Conservation (phyloP, 768 basidiomycete genomes). For the Boletus reticuloceps region DNA sequence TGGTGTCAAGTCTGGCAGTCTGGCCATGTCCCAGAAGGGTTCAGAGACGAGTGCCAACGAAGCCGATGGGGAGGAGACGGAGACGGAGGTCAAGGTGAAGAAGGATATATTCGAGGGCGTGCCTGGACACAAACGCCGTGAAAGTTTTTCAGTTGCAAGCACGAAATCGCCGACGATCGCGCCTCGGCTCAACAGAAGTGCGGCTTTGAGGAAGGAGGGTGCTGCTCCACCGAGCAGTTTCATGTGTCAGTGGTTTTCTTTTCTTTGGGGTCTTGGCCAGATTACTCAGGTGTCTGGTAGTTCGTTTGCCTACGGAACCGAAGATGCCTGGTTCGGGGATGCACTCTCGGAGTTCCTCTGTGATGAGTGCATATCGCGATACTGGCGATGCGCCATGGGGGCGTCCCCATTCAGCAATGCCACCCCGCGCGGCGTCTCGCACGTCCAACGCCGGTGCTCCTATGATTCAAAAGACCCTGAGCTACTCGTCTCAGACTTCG, state of each 20-base stretch:
- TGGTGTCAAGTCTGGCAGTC: conserved; percentile 1
- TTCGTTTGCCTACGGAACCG: conserved; percentile 42
- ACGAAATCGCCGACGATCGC: conserved; percentile 40
- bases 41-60: conserved; percentile 22
- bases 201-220: conserved; percentile 43
- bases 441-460: conserved; percentile 25
- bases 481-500: conserved; percentile 27
- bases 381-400: conserved; percentile 8
- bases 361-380: conserved; percentile 29
- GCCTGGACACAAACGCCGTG: conserved; percentile 80
- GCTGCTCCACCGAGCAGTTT: conserved; percentile 62
- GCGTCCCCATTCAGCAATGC: conserved; percentile 18
- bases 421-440: conserved; percentile 44
- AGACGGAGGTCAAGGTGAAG: conserved; percentile 24
- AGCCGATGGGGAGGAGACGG: conserved; percentile 29
- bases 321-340: conserved; percentile 39
- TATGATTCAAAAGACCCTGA: conserved; percentile 15
- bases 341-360: conserved; percentile 44
- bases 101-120: conserved; percentile 71
- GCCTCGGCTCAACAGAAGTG: conserved; percentile 45
- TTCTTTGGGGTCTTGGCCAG: background rate
- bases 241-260: conserved; percentile 54
- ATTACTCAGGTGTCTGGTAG: conserved; percentile 30
- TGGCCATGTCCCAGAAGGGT: conserved; percentile 10
- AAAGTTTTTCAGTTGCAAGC: conserved; percentile 68